A percentile compares a stretch with the other conserved stretches of the same genome.
phyloP scores from a whole-genome alignment of 139 green algal genomes.

The Astrephomene gubernaculifera region DNA sequence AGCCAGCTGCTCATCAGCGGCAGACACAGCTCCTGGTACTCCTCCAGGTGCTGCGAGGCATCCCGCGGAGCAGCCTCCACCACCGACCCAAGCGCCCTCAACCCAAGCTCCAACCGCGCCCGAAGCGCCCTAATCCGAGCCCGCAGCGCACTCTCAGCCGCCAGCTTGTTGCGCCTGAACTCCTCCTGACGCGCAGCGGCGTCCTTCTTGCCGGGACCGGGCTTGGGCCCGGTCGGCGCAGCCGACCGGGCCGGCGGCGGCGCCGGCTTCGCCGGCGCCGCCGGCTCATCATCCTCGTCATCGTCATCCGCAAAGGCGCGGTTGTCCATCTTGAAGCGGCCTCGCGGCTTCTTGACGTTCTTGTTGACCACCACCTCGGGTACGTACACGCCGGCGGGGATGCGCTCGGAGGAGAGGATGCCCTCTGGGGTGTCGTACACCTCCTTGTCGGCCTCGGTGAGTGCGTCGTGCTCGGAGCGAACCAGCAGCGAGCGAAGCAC shows the following conservation, averaged over 20 bases:
- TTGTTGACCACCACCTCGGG: slow-evolving; percentile 67
- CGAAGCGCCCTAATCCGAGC: slow-evolving; percentile 65
- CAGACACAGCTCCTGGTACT: slow-evolving; percentile 66
- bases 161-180: slow-evolving; percentile 69
- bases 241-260: not conserved
- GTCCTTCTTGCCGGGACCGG: slow-evolving; percentile 64
- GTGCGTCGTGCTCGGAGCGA: slow-evolving; percentile 64
- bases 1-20: slow-evolving; percentile 66
- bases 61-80: slow-evolving; percentile 60
- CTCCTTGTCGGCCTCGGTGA: slow-evolving; percentile 54
- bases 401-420: slow-evolving; percentile 58
- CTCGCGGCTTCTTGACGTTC: slow-evolving; percentile 69
- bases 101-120: slow-evolving; percentile 65
- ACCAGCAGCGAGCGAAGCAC: slow-evolving; percentile 42
- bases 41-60: slow-evolving; percentile 68
- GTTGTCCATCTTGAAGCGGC: slow-evolving; percentile 55
- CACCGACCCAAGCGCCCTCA: slow-evolving; percentile 63
- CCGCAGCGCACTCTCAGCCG: slow-evolving; percentile 71
- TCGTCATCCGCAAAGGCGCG: slow-evolving; percentile 56
- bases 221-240: slow-evolving; percentile 27
- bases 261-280: slow-evolving; percentile 15
- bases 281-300: slow-evolving; percentile 54
- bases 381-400: slow-evolving; percentile 60
- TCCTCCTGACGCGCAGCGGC: slow-evolving; percentile 66
- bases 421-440: slow-evolving; percentile 78